Evolutionary conservation across 1,139 yeast genomes (phyloP).

Genomic region (Lodderomyces jiufengensis): DNA sequence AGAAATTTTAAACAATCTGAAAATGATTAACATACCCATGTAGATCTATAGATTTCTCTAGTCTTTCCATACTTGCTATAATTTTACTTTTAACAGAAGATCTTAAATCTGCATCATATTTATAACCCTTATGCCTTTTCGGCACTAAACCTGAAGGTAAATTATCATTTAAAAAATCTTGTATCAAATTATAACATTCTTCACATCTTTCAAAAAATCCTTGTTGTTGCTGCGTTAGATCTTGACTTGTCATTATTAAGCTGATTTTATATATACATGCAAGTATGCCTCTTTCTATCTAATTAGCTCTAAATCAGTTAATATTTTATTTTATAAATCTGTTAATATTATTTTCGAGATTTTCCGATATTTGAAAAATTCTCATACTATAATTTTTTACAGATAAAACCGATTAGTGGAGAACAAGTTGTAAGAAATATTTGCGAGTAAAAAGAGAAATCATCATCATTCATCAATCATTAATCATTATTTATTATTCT

Average conservation of each 20-base stretch:
- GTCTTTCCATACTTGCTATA: constrained; percentile 25
- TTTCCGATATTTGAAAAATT: too few species aligned
- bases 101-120: constrained; percentile 22
- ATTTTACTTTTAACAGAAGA: constrained; percentile 30
- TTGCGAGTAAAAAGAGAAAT: too few species aligned
- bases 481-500: neutral
- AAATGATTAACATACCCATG: constrained; percentile 27
- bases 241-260: constrained; percentile 5
- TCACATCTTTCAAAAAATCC: constrained; percentile 26
- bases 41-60: constrained; percentile 28
- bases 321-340: too few species aligned
- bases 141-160: constrained; percentile 27
- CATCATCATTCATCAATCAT: too few species aligned
- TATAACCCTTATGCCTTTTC: constrained; percentile 17
- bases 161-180: constrained; percentile 28
- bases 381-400: too few species aligned
- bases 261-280: too few species aligned
- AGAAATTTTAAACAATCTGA: neutral
- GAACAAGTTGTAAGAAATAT: too few species aligned
- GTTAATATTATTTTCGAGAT: too few species aligned
- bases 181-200: constrained; percentile 32
- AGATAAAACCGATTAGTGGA: too few species aligned
- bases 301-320: too few species aligned
- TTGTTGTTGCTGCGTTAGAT: constrained; percentile 7
- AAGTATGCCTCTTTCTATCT: too few species aligned